These are phyloP conservation scores for Eimeria falciformis DNA, from an alignment of 169 alveolate genomes.

Conservation along the genomic window DNA sequence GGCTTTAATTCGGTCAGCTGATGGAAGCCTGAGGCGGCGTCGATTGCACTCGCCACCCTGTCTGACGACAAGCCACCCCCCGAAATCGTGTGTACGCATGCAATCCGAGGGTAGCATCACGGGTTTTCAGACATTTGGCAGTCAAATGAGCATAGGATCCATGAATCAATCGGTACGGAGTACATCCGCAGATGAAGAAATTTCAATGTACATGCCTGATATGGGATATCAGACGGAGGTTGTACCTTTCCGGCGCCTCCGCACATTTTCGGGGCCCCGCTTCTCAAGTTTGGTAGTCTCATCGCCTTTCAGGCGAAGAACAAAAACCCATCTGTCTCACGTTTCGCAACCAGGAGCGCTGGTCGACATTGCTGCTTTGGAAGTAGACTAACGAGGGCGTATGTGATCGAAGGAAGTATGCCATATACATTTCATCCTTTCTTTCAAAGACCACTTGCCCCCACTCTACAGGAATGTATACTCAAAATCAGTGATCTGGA, in stretches of 20 bases:
- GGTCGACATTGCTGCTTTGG: neutral
- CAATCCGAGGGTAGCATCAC: neutral
- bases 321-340: neutral
- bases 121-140: neutral
- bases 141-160: neutral
- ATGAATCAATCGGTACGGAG: neutral
- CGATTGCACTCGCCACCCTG: slow-evolving; percentile 18
- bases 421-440: too few relatives aligned
- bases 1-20: slow-evolving; percentile 24
- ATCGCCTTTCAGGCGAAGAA: neutral
- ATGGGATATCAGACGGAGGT: neutral
- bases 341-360: slow-evolving; percentile 12
- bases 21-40: slow-evolving; percentile 10
- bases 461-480: neutral
- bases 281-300: neutral
- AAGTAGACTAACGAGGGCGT: neutral
- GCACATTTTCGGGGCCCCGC: neutral
- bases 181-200: neutral
- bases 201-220: neutral
- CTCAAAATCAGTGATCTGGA: neutral
- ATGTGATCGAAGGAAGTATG: too few relatives aligned
- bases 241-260: neutral
- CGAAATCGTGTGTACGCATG: slow-evolving; percentile 5
- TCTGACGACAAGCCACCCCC: slow-evolving; percentile 7
- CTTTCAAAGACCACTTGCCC: neutral